A percentile compares a stretch with the other conserved stretches of the same genome.
Conservation (phyloP, 139 green algal species). For the Yamagishiella unicocca region DNA sequence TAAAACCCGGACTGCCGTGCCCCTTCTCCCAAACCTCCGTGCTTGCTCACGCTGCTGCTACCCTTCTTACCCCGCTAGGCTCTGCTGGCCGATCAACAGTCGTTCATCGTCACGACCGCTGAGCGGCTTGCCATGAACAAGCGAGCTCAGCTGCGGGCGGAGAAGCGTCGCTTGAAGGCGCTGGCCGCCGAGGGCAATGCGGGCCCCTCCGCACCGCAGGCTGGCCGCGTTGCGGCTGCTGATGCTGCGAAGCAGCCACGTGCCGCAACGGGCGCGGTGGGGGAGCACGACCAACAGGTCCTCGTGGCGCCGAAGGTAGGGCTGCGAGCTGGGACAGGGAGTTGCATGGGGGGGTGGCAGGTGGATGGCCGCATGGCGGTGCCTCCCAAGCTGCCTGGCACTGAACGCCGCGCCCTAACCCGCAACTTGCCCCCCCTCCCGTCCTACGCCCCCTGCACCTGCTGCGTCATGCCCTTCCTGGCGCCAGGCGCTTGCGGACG, state of each 20-base stretch:
- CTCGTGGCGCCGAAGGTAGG: constrained; percentile 18
- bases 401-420: too few species aligned
- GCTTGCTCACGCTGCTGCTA: too few species aligned
- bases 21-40: too few species aligned
- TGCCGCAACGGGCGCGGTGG: too few species aligned
- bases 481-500: constrained; percentile 25
- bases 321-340: too few species aligned
- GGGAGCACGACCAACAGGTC: too few species aligned
- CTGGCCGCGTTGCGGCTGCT: not conserved
- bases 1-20: not conserved
- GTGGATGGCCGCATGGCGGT: too few species aligned
- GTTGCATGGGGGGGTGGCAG: not conserved
- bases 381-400: not conserved
- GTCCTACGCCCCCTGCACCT: too few species aligned
- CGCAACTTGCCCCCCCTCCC: too few species aligned
- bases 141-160: not conserved
- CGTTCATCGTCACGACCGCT: not conserved
- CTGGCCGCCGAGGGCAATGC: not conserved
- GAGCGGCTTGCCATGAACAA: not conserved
- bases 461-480: not conserved
- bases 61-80: not conserved
- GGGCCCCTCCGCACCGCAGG: not conserved
- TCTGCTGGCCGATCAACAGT: not conserved
- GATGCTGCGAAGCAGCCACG: not conserved
- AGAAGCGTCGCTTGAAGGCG: not conserved